A percentile compares a stretch with the other conserved stretches of the same genome.
phyloP scores from a whole-genome alignment of 106 monocot species.

The Dioscorea dumetorum region DNA sequence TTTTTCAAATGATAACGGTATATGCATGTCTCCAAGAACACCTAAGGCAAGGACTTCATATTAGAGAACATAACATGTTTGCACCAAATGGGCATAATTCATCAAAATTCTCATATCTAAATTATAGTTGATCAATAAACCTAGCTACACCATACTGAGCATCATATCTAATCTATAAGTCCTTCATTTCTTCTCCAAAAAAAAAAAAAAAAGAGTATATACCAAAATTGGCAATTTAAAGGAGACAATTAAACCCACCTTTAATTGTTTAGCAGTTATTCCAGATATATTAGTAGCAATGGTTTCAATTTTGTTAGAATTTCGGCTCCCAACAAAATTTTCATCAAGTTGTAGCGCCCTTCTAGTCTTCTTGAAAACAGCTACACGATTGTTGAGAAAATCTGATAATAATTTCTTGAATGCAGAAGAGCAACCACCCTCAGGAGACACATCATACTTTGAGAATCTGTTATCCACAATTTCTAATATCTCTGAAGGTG shows the following conservation, averaged over 20 bases:
- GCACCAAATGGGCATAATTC: too few species aligned
- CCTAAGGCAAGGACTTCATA: slow-evolving; percentile 22
- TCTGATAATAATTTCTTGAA: slow-evolving; percentile 50
- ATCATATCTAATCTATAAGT: too few species aligned
- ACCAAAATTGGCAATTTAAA: background rate
- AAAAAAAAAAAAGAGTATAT: too few species aligned
- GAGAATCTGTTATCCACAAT: slow-evolving; percentile 35
- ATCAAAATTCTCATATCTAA: too few species aligned
- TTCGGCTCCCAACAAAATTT: slow-evolving; percentile 16
- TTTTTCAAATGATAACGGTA: slow-evolving; percentile 76
- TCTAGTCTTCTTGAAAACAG: slow-evolving; percentile 39
- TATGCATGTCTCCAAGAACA: slow-evolving; percentile 90
- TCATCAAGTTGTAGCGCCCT: slow-evolving; percentile 45
- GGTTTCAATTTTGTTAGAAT: slow-evolving; percentile 31
- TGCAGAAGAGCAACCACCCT: slow-evolving; percentile 56
- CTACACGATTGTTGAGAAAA: slow-evolving; percentile 42
- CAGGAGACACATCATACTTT: slow-evolving; percentile 36
- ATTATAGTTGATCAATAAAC: too few species aligned
- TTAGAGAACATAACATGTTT: background rate
- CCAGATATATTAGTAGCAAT: slow-evolving; percentile 73
- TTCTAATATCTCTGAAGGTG: slow-evolving; percentile 49
- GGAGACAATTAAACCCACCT: slow-evolving; percentile 35
- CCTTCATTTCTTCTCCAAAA: too few species aligned
- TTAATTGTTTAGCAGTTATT: slow-evolving; percentile 67
- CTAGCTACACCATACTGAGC: too few species aligned